Percentiles rank a stretch among this genome's conserved stretches.
Evolutionary conservation across 2,329 filamentous ascomycete species (phyloP).

Genomic region (Diaporthe ilicicola): DNA sequence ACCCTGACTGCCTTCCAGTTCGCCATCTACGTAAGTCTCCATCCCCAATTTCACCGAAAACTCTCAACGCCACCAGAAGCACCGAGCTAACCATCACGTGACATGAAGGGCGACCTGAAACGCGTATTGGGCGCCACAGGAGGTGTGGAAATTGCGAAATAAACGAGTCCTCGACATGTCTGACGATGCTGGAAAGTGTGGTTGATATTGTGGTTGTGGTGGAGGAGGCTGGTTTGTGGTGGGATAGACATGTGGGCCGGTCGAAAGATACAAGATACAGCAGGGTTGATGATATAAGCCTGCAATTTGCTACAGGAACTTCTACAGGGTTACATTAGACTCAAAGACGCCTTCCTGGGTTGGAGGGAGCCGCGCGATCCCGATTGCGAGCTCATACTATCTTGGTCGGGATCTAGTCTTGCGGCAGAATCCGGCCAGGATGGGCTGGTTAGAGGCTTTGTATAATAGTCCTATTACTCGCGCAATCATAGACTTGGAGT

Average conservation of each 20-base stretch:
- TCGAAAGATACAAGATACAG: constrained; percentile 17
- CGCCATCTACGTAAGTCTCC: constrained; percentile 66
- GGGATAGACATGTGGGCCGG: constrained; percentile 13
- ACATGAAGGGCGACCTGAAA: constrained; percentile 61
- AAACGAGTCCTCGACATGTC: constrained; percentile 35
- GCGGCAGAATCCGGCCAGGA: constrained; percentile 35
- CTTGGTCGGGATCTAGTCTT: constrained; percentile 33
- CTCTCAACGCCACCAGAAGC: background rate
- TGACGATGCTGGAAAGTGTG: background rate
- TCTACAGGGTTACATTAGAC: constrained; percentile 13
- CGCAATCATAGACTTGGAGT: constrained; percentile 43
- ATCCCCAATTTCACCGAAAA: background rate
- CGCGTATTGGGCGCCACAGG: constrained; percentile 74
- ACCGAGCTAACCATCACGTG: too few relatives aligned
- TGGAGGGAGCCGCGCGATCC: background rate
- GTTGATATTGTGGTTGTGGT: background rate
- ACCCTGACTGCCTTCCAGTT: constrained; percentile 74
- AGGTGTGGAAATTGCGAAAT: constrained; percentile 76
- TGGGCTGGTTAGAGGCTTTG: constrained; percentile 38
- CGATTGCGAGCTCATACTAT: constrained; percentile 28
- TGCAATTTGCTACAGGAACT: background rate
- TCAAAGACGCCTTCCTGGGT: constrained; percentile 4
- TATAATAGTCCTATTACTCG: constrained; percentile 43
- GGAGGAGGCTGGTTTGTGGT: background rate
- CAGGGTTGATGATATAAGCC: constrained; percentile 1